Evolutionary conservation across 768 basidiomycete species (phyloP).

Genomic region (Phlebiopsis flavidoalba): DNA sequence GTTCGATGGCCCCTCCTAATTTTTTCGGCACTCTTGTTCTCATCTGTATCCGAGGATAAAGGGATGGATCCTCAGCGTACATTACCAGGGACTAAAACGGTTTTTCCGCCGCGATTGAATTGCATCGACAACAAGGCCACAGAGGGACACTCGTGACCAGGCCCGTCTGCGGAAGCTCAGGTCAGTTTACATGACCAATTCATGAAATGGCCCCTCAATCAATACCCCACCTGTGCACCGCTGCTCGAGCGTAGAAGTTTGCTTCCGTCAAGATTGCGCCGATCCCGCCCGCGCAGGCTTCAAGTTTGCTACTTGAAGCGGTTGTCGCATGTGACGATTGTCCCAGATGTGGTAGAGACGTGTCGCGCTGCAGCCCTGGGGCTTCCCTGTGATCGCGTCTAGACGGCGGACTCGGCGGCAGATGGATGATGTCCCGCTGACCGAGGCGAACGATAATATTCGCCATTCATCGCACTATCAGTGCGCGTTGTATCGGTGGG

Average conservation of each 20-base stretch:
- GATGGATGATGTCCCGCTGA: not conserved
- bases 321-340: not conserved
- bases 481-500: too few species aligned
- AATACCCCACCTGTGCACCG: not conserved
- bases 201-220: not conserved
- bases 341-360: not conserved
- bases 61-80: not conserved
- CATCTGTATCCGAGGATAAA: not conserved
- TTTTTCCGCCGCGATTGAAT: not conserved
- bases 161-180: not conserved
- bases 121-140: not conserved
- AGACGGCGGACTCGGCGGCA: not conserved
- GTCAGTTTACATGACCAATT: not conserved
- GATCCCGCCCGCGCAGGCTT: slow-evolving; percentile 7
- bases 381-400: not conserved
- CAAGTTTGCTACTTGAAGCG: not conserved
- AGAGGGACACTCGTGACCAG: not conserved
- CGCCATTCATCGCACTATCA: slow-evolving; percentile 31
- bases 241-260: slow-evolving; percentile 5
- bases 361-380: not conserved
- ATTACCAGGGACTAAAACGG: not conserved
- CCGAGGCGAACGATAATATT: not conserved
- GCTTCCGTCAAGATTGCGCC: slow-evolving; percentile 6
- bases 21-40: slow-evolving; percentile 36
- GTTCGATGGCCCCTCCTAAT: slow-evolving; percentile 57